phyloP scores from a whole-genome alignment of 495 filamentous ascomycete genomes.

The Daldinia concentrica region DNA sequence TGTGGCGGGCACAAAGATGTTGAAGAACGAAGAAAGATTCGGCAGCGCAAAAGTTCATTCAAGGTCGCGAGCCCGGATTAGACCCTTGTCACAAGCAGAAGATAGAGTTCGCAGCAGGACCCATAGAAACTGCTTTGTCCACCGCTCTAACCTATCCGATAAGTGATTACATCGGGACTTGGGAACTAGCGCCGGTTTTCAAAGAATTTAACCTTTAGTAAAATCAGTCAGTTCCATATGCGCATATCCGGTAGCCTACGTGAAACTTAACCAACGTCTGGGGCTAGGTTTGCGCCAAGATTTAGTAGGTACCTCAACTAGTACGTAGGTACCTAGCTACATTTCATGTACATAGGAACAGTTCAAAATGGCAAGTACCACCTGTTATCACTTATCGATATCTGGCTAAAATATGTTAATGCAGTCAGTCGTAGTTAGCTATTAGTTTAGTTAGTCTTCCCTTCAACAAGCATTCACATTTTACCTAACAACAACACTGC shows the following conservation, averaged over 20 bases:
- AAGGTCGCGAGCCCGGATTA: constrained; percentile 34
- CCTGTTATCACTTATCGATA: constrained; percentile 7
- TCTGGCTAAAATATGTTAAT: constrained; percentile 7
- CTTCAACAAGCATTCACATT: constrained; percentile 2
- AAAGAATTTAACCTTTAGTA: neutral
- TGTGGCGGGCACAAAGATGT: constrained; percentile 3
- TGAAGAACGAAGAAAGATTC: constrained; percentile 23
- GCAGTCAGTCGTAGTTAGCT: neutral
- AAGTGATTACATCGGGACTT: constrained; percentile 1
- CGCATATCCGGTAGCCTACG: neutral
- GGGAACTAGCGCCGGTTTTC: neutral
- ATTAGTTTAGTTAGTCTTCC: neutral
- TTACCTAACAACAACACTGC: constrained; percentile 12
- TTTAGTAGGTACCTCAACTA: neutral
- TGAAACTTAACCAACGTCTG: neutral
- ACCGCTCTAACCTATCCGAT: neutral
- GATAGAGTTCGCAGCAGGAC: constrained; percentile 31
- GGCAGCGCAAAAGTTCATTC: constrained; percentile 23
- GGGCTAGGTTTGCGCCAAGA: neutral
- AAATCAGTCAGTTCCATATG: neutral
- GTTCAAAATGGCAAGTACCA: neutral
- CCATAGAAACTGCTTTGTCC: neutral
- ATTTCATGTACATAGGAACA: too few relatives aligned
- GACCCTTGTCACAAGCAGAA: constrained; percentile 25
- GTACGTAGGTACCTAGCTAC: neutral